Evolutionary conservation across 805 yeast species (phyloP), one percentile per base, ranked within the genome.

Genomic region (Ogataea polymorpha): DNA sequence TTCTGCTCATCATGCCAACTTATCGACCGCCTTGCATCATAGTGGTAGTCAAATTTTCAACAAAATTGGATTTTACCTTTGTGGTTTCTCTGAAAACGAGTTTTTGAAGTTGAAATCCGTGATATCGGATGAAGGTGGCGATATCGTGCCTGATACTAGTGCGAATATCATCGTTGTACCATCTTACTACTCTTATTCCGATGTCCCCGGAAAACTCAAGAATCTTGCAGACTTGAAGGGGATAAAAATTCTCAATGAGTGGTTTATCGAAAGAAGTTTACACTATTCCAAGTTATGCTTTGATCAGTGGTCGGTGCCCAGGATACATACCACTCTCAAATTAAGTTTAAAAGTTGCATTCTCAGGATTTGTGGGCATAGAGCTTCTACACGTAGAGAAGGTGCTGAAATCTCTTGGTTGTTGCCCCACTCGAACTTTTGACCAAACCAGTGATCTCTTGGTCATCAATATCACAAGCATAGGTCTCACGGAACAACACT

Each of bases 321-420:
- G 56, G n/a, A 45, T 45, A 2, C 44, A 37, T 9, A 27, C 46
- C 43, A 50, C 40, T 54, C 67, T 50, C 47, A 63, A 28, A 37
- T 55, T 43, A 38, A 35, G 42, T 30, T 32, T 67, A 45, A 56
- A 84, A 10, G 43, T 62, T 3, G 53, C 55, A 26, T 43, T 59
- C 4, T 54, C 65, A 0, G 66, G 66, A 13, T 62, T 62, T 32
- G 38, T 26, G 12, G 63, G 62, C 2, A 39, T 62, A 14, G 66
- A 62, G 32, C 49, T 48, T 16, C 39, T 55, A 4, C 66, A 62
- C 37, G 31, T 58, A 3, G 77, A 75, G 7, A 83, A 84, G 54
- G 68, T 91, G 32, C 68, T 87, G 7, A 53, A 65, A 14, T 55
- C 72, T 21, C 52, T 84, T 17, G 80, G 82, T 18, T 76, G 82